Evolutionary conservation across 2,329 filamentous ascomycete species (phyloP), one percentile per base, ranked within the genome.

Genomic region (Metarhizium brunneum): DNA sequence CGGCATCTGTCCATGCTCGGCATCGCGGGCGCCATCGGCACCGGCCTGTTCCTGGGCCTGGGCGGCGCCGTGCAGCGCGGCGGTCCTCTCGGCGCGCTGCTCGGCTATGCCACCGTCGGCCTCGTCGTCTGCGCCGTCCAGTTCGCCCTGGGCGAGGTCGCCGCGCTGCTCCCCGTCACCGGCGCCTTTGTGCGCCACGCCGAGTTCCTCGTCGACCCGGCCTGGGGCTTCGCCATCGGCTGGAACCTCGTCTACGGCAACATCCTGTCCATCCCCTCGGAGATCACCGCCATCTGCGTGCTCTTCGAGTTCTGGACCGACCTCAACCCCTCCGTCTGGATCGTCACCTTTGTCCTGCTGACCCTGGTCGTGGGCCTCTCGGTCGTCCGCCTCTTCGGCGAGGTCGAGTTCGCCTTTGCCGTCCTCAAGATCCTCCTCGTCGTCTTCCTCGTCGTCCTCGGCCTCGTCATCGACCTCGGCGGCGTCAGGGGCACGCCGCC

Each of bases 301-400:
- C 70, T 87, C 25, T 82, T 86, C 57, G 71, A 82, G 61, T 85
- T 79, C 62, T 87, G 84, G 84, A 79, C 80, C 3, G 79, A 84
- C 58, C 71, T 84, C 59, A 76, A 74, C 61, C 73, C 76, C 1
- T 71, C 74, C 7, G 70, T 79, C 47, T 81, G 78, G 68, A 79
- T 83, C 59, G 32, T 69, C 47, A 54, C 60, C 48, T 82, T 82
- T 60, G 73, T 82, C 54, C 59, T 77, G 36, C 64, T 78, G 42
- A 78, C 80, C 10, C 77, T 82, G 4, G 75, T 78, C 60, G 80
- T 87, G 56, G 76, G 85, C 56, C 68, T 85, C 42, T 76, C 76
- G 53, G 75, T 83, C 47, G 73, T 86, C 38, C 75, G 82, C 45
- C 76, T 84, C 47, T 81, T 78, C 61, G 84, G 84, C 60, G 81